These are phyloP conservation scores for Eutreptiella sp. DNA, from an alignment of 208 protist species.

Conservation along the genomic window DNA sequence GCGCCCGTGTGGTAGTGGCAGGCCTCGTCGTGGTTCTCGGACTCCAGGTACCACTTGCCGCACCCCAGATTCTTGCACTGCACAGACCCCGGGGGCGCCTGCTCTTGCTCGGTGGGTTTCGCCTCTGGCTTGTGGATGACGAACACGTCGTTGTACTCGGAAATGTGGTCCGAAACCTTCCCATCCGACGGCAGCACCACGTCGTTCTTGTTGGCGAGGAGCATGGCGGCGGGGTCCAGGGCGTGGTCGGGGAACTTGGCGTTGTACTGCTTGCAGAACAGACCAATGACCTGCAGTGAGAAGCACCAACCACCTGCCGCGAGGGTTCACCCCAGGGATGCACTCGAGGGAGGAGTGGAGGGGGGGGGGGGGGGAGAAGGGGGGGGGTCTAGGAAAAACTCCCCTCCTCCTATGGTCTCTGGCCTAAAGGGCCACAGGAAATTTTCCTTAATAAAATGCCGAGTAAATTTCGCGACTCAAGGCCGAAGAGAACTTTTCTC, in stretches of 20 bases:
- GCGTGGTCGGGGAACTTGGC: slow-evolving; percentile 30
- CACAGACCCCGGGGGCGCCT: slow-evolving; percentile 39
- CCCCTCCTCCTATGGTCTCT: too few species aligned
- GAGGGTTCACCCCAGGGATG: too few species aligned
- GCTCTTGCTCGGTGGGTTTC: slow-evolving; percentile 4
- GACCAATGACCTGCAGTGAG: slow-evolving; percentile 34
- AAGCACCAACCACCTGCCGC: too few species aligned
- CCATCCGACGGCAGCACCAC: slow-evolving; percentile 45
- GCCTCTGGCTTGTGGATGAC: slow-evolving; percentile 51
- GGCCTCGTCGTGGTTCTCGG: slow-evolving; percentile 54
- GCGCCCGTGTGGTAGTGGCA: slow-evolving; percentile 59
- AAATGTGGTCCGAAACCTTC: slow-evolving; percentile 40
- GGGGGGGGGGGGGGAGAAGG: too few species aligned
- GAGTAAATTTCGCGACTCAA: too few species aligned
- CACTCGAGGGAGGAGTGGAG: too few species aligned
- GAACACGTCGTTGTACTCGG: slow-evolving; percentile 65
- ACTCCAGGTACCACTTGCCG: slow-evolving; percentile 52
- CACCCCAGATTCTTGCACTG: slow-evolving; percentile 71
- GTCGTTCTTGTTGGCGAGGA: slow-evolving; percentile 52
- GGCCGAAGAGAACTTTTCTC: too few species aligned
- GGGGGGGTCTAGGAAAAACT: too few species aligned
- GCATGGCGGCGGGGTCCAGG: slow-evolving; percentile 38
- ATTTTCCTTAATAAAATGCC: too few species aligned
- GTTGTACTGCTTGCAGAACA: slow-evolving; percentile 44
- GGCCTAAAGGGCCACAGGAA: too few species aligned